These are phyloP conservation scores for Globisporangium ultimum DNA, from an alignment of 352 stramenopile species.

Conservation along the genomic window DNA sequence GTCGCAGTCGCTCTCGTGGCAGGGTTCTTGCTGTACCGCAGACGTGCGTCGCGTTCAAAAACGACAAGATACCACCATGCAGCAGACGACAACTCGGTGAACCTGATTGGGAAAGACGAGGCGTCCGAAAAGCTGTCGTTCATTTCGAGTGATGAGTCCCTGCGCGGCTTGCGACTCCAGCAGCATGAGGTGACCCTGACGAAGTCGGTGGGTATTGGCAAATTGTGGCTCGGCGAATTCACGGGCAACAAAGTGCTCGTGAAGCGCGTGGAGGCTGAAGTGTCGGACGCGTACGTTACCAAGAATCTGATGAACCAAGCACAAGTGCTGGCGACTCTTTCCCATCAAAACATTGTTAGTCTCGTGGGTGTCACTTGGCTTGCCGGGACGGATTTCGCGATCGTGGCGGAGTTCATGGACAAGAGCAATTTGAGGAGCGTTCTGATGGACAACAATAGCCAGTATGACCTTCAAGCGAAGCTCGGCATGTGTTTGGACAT, in stretches of 20 bases:
- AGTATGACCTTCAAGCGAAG: conserved; percentile 56
- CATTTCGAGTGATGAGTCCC: conserved; percentile 62
- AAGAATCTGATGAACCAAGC: conserved; percentile 62
- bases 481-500: conserved; percentile 68
- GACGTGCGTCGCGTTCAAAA: conserved; percentile 23
- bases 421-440: conserved; percentile 62
- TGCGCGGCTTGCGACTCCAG: conserved; percentile 41
- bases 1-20: conserved; percentile 27
- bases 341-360: conserved; percentile 69
- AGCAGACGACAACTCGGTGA: conserved; percentile 27
- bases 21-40: conserved; percentile 31
- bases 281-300: conserved; percentile 49
- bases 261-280: conserved; percentile 70
- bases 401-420: conserved; percentile 74
- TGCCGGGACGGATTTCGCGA: conserved; percentile 65
- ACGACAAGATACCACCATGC: background rate
- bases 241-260: conserved; percentile 50
- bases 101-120: conserved; percentile 48
- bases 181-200: conserved; percentile 48
- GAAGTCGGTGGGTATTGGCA: conserved; percentile 45
- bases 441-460: conserved; percentile 45
- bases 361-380: conserved; percentile 76
- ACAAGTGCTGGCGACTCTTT: conserved; percentile 39
- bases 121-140: conserved; percentile 37
- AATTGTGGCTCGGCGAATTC: conserved; percentile 62